These are phyloP conservation scores for Vicia sativa DNA, from an alignment of 306 rosid species.

Conservation along the genomic window DNA sequence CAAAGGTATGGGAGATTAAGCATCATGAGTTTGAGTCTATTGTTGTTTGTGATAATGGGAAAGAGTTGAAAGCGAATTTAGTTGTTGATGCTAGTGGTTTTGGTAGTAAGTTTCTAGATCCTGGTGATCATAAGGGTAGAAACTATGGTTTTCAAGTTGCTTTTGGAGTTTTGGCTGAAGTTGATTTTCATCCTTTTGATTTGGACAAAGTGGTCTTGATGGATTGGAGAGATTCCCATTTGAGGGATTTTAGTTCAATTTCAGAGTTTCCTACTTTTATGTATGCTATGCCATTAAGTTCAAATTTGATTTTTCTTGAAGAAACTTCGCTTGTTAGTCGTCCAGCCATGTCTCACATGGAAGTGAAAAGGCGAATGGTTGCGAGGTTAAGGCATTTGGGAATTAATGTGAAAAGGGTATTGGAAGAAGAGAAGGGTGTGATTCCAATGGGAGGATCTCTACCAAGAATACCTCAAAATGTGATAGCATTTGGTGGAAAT, in stretches of 20 bases:
- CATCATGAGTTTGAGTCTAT: slow-evolving; percentile 61
- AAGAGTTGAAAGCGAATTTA: slow-evolving; percentile 55
- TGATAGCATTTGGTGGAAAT: slow-evolving; percentile 70
- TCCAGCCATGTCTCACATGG: slow-evolving; percentile 61
- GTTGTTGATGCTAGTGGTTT: slow-evolving; percentile 85
- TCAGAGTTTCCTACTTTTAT: slow-evolving; percentile 59
- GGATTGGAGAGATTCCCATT: slow-evolving; percentile 71
- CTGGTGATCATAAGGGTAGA: slow-evolving; percentile 49
- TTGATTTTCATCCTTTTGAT: slow-evolving; percentile 77
- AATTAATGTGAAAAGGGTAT: no score
- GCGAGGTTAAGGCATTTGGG: slow-evolving; percentile 82
- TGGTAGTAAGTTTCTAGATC: slow-evolving; percentile 49
- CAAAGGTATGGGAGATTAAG: slow-evolving; percentile 61
- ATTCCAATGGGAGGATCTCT: no score
- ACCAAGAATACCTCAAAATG: slow-evolving; percentile 63
- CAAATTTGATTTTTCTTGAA: slow-evolving; percentile 70
- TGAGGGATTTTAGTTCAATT: slow-evolving; percentile 53
- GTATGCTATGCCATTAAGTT: slow-evolving; percentile 96
- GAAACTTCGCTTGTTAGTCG: slow-evolving; percentile 86
- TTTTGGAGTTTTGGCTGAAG: slow-evolving; percentile 81
- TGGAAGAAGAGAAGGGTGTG: no score
- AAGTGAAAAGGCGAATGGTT: slow-evolving; percentile 70
- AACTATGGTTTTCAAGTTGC: slow-evolving; percentile 73
- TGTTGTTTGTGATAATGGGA: slow-evolving; percentile 56
- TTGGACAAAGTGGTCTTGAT: slow-evolving; percentile 67